Percentiles rank a stretch among this genome's conserved stretches.
Conservation (phyloP, 2,329 filamentous ascomycete genomes). For the Ophiostoma ips region DNA sequence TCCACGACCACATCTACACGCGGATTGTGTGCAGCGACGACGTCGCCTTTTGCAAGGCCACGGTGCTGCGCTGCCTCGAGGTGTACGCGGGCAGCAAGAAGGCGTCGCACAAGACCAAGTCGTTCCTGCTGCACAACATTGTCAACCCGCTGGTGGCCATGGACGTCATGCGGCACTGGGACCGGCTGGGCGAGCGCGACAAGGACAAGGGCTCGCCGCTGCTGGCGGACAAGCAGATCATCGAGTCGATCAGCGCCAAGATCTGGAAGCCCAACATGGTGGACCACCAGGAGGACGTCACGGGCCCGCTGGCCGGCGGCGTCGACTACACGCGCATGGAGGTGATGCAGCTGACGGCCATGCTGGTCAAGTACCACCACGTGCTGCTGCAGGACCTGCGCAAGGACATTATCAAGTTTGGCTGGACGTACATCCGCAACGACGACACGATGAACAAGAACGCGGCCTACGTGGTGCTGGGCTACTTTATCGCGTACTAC, state of each 20-base stretch:
- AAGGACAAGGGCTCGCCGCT: slow-evolving; percentile 38
- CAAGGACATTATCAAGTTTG: slow-evolving; percentile 98
- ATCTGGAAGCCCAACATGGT: slow-evolving; percentile 85
- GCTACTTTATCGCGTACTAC: slow-evolving; percentile 94
- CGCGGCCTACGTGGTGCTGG: slow-evolving; percentile 90
- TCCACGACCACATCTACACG: slow-evolving; percentile 74
- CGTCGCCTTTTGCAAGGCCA: slow-evolving; percentile 71
- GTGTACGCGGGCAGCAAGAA: slow-evolving; percentile 67
- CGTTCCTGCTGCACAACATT: slow-evolving; percentile 80
- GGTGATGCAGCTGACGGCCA: slow-evolving; percentile 81
- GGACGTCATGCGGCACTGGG: slow-evolving; percentile 81
- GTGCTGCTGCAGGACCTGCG: slow-evolving; percentile 76
- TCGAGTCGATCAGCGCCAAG: slow-evolving; percentile 79
- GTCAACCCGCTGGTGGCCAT: slow-evolving; percentile 94
- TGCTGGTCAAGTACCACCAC: slow-evolving; percentile 91
- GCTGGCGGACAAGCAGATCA: slow-evolving; percentile 74
- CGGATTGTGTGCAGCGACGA: slow-evolving; percentile 71
- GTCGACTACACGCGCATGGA: slow-evolving; percentile 96
- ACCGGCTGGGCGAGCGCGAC: slow-evolving; percentile 35
- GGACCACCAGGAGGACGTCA: slow-evolving; percentile 61
- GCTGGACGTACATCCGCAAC: slow-evolving; percentile 96
- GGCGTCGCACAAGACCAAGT: slow-evolving; percentile 78
- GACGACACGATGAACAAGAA: slow-evolving; percentile 99
- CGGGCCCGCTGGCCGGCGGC: slow-evolving; percentile 61
- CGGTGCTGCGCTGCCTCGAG: slow-evolving; percentile 77